phyloP scores from a whole-genome alignment of 2,329 filamentous ascomycete genomes.

The Lachnellula willkommii region DNA sequence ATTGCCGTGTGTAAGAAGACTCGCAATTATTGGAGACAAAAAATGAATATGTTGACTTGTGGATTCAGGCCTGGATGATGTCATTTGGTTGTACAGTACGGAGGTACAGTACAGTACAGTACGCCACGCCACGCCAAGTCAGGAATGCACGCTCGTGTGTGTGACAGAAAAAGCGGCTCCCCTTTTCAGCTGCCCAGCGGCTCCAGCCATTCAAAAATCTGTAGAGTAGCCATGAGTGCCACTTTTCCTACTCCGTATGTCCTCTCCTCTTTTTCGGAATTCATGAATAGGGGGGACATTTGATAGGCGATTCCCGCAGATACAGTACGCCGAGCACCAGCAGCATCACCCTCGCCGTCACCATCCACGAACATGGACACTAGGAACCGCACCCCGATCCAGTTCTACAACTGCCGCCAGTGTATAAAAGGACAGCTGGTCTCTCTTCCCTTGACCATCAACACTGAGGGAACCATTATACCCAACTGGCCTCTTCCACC shows the following conservation, averaged over 20 bases:
- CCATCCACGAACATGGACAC: not conserved
- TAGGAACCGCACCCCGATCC: conserved; percentile 4
- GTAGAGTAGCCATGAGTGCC: not conserved
- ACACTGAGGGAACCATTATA: conserved; percentile 22
- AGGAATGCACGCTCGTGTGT: too few species aligned
- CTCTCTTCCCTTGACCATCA: conserved; percentile 18
- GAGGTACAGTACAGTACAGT: too few species aligned
- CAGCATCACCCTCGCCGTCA: too few species aligned
- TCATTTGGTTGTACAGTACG: too few species aligned
- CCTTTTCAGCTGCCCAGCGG: too few species aligned
- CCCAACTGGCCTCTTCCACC: conserved; percentile 19
- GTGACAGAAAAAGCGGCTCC: too few species aligned
- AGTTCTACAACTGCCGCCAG: conserved; percentile 25
- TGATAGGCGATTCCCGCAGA: not conserved
- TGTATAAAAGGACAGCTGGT: conserved; percentile 22
- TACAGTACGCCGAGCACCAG: not conserved
- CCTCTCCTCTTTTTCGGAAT: not conserved
- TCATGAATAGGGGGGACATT: conserved; percentile 1
- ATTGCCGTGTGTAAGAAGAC: too few species aligned
- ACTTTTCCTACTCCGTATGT: not conserved
- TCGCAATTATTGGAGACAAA: too few species aligned
- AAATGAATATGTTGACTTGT: too few species aligned
- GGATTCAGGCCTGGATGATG: too few species aligned
- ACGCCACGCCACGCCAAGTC: too few species aligned
- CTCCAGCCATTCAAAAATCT: too few species aligned